phyloP scores from a whole-genome alignment of 257 asterid genomes.

The Knoxia roxburghii region DNA sequence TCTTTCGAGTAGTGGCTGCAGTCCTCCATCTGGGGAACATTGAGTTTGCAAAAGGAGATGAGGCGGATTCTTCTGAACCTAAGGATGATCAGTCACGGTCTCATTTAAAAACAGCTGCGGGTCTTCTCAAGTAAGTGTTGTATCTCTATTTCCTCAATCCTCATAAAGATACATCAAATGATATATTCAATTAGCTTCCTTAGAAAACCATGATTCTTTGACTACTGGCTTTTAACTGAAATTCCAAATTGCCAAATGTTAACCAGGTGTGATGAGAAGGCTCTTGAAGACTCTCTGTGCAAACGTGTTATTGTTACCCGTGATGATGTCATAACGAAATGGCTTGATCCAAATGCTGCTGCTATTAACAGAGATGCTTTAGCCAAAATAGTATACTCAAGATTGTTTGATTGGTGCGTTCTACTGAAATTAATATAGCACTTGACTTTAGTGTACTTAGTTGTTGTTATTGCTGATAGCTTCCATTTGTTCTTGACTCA shows the following conservation, averaged over 20 bases:
- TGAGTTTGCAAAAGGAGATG: conserved; percentile 62
- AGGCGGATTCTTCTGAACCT: conserved; percentile 68
- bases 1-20: conserved; percentile 84
- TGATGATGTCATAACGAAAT: conserved; percentile 77
- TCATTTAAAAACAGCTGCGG: conserved; percentile 70
- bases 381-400: conserved; percentile 74
- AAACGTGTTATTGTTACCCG: conserved; percentile 87
- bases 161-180: not conserved
- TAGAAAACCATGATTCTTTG: conserved; percentile 1
- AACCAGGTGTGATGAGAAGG: conserved; percentile 67
- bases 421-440: not conserved
- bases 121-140: conserved; percentile 62
- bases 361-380: conserved; percentile 73
- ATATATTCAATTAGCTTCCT: not conserved
- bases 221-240: not conserved
- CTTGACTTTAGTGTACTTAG: conserved; percentile 7
- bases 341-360: conserved; percentile 67
- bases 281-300: conserved; percentile 80
- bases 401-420: conserved; percentile 84
- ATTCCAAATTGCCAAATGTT: conserved; percentile 15
- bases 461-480: conserved; percentile 5
- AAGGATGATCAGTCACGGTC: conserved; percentile 66
- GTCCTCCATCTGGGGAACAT: conserved; percentile 87
- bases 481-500: conserved; percentile 26
- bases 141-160: conserved; percentile 4